Percentiles rank a stretch among this genome's conserved stretches.
phyloP scores from a whole-genome alignment of 148 eudicot genomes.

The Pouteria glomerata region DNA sequence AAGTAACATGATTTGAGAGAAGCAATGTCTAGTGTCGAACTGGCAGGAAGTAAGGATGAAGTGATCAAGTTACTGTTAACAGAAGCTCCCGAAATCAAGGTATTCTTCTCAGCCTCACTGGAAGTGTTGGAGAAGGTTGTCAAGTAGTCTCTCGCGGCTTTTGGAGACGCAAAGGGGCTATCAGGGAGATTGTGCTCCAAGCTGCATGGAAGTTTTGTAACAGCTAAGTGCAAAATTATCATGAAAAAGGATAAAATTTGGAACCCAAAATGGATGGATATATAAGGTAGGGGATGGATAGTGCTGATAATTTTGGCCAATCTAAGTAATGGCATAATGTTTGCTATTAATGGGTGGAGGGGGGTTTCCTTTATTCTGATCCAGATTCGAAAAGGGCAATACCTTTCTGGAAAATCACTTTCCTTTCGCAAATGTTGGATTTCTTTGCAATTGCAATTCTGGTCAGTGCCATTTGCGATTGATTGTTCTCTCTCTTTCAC shows the following conservation, averaged over 20 bases:
- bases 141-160: constrained; percentile 34
- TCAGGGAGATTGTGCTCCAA: constrained; percentile 92
- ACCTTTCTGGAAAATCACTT: constrained; percentile 62
- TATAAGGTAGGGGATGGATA: neutral
- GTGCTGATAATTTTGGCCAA: neutral
- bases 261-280: constrained; percentile 1
- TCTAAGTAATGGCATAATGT: neutral
- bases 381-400: constrained; percentile 3
- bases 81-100: constrained; percentile 16
- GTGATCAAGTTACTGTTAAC: constrained; percentile 36
- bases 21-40: constrained; percentile 58
- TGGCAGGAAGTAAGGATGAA: constrained; percentile 47
- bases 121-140: constrained; percentile 31
- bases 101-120: constrained; percentile 20
- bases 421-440: constrained; percentile 44
- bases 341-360: no score
- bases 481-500: constrained; percentile 50
- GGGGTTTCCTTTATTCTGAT: constrained; percentile 4
- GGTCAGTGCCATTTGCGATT: constrained; percentile 30
- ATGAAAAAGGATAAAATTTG: neutral
- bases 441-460: constrained; percentile 49
- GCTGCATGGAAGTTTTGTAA: constrained; percentile 22
- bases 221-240: neutral
- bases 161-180: constrained; percentile 83
- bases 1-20: constrained; percentile 77